These are phyloP conservation scores for Lactifluus piperatus DNA, from an alignment of 768 basidiomycete genomes.

Conservation along the genomic window DNA sequence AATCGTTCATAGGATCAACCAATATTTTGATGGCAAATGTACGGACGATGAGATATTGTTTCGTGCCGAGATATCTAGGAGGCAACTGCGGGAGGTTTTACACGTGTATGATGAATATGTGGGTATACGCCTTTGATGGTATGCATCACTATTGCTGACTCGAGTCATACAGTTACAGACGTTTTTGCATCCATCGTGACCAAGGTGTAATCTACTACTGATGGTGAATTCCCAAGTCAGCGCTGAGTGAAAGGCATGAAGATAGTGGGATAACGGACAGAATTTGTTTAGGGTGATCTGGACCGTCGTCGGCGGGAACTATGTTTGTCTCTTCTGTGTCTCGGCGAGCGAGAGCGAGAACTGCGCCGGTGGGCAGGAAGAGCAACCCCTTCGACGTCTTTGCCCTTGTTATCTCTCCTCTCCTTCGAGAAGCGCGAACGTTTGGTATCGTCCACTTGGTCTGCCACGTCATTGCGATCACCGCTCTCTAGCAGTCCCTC, in stretches of 20 bases:
- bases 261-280: neutral
- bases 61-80: slow-evolving; percentile 74
- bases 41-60: slow-evolving; percentile 94
- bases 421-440: neutral
- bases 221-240: neutral
- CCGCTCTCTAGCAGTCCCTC: neutral
- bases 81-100: slow-evolving; percentile 74
- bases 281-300: neutral
- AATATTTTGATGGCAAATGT: slow-evolving; percentile 88
- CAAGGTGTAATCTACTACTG: neutral
- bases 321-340: neutral
- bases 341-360: slow-evolving; percentile 19
- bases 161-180: slow-evolving; percentile 32
- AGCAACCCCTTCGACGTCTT: neutral
- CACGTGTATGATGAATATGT: slow-evolving; percentile 87
- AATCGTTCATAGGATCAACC: slow-evolving; percentile 57
- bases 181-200: slow-evolving; percentile 35
- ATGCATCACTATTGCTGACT: neutral
- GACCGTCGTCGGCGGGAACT: slow-evolving; percentile 4
- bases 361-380: neutral
- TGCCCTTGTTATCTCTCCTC: neutral
- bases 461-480: neutral
- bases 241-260: neutral
- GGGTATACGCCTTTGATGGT: slow-evolving; percentile 24
- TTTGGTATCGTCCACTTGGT: neutral